A percentile compares a stretch with the other conserved stretches of the same genome.
Conservation (phyloP, 371 early-diverging fungal genomes). For the Chytridium lagenaria region DNA sequence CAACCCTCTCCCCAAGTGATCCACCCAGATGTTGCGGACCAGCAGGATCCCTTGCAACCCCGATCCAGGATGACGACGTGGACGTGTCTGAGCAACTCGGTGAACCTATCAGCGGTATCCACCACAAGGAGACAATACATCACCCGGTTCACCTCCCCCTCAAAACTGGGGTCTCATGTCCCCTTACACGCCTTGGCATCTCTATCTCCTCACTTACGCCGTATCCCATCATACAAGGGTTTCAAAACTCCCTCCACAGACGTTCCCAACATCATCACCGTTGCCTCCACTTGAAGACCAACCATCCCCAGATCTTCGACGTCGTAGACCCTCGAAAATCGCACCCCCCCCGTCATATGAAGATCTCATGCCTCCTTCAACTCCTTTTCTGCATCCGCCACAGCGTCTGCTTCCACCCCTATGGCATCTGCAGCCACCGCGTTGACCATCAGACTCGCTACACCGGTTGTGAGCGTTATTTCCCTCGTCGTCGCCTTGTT, state of each 20-base stretch:
- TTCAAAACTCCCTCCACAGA: not conserved
- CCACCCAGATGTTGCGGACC: constrained; percentile 33
- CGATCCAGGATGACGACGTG: not conserved
- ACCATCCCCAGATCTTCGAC: too few relatives aligned
- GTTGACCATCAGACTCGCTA: not conserved
- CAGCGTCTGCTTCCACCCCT: not conserved
- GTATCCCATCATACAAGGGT: not conserved
- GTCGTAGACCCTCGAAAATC: too few relatives aligned
- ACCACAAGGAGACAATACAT: not conserved
- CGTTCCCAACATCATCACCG: not conserved
- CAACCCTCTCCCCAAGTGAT: constrained; percentile 20
- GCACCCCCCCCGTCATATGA: too few relatives aligned
- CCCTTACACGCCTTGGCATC: constrained; percentile 37
- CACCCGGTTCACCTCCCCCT: not conserved
- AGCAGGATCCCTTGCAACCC: constrained; percentile 14
- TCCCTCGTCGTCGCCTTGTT: not conserved
- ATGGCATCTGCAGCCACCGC: not conserved
- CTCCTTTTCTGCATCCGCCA: not conserved
- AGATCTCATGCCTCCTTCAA: not conserved
- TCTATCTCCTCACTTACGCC: constrained; percentile 29
- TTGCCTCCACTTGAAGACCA: not conserved
- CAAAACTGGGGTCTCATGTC: constrained; percentile 37
- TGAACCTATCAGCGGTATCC: not conserved
- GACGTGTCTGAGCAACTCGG: not conserved
- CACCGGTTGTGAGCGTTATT: not conserved